Base-by-base conservation (phyloP, 345 rosid species). In the Eucalyptus fibrosa region DNA sequence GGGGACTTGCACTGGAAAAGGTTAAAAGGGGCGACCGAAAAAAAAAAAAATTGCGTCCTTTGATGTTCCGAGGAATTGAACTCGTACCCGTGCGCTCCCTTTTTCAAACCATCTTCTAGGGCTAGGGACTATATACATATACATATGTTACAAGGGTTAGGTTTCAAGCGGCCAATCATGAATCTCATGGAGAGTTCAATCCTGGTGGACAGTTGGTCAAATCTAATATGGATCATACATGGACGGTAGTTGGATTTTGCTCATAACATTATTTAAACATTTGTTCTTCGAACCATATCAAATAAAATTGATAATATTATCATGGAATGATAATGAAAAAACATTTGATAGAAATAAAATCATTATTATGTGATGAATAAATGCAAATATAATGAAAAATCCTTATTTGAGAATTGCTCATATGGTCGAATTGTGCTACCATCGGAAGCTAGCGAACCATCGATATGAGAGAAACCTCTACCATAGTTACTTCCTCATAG, bases 361-460 rank as follows among this genome's bases (percentile, higher is more conserved):
- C n/a, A n/a, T n/a, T n/a, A n/a, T n/a, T n/a, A n/a, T n/a, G n/a
- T n/a, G n/a, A n/a, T n/a, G n/a, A n/a, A n/a, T n/a, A n/a, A n/a
- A n/a, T n/a, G n/a, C n/a, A n/a, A n/a, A n/a, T n/a, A 6, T 32
- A 19, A 37, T 72, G 4, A 10, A 12, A 21, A 19, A 10, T 13
- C 82, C 0, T 72, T 21, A 2, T 72, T 19, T 4, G 23, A 72
- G 45, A 24, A 21, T 37, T 37, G 32, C 17, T 60, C 16, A 14
- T 60, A 13, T 3, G 32, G 3, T 65, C 3, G 0, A 4, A 17
- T 15, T 16, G 11, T 15, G 37, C 18, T 4, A 8, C 40, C 21
- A 65, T 65, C 3, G 4, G 0, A 15, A 65, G 77, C 77, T n/a
- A 15, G 77, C 37, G 0, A 65, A 65, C 21, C 37, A 15, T 65